Conservation (phyloP, 2,329 filamentous ascomycete genomes). For the Clarireedia hainanense region DNA sequence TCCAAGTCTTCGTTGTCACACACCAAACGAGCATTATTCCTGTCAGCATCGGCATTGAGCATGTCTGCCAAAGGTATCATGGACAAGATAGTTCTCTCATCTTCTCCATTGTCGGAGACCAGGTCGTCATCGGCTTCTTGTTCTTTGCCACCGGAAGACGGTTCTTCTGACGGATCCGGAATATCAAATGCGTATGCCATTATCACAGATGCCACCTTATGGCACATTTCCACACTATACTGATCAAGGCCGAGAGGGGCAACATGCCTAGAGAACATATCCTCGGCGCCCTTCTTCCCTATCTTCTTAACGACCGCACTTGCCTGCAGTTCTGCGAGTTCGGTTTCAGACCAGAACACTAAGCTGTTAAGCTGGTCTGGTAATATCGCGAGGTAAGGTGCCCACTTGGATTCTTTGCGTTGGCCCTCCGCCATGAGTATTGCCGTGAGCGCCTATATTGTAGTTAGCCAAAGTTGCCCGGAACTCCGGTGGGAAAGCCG, state of each 20-base stretch:
- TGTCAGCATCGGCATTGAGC: constrained; percentile 60
- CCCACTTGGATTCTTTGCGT: constrained; percentile 28
- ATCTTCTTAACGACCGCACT: constrained; percentile 59
- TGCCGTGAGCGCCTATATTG: constrained; percentile 6
- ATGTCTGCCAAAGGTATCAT: constrained; percentile 67
- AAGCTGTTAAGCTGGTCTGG: constrained; percentile 56
- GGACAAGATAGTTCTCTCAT: constrained; percentile 43
- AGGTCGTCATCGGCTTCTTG: constrained; percentile 41
- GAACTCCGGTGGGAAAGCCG: constrained; percentile 9
- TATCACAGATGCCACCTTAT: constrained; percentile 59
- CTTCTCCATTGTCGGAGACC: constrained; percentile 38
- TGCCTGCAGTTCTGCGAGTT: constrained; percentile 54
- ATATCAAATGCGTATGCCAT: constrained; percentile 71
- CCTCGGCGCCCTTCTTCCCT: constrained; percentile 51
- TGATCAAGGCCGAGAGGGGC: constrained; percentile 42
- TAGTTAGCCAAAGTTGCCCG: background rate
- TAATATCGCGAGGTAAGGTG: constrained; percentile 54
- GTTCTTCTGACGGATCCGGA: constrained; percentile 19
- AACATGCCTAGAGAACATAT: constrained; percentile 45
- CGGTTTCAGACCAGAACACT: constrained; percentile 59
- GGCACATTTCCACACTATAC: constrained; percentile 40
- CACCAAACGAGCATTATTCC: constrained; percentile 48
- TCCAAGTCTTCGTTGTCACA: constrained; percentile 37
- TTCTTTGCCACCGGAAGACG: constrained; percentile 37
- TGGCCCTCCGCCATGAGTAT: constrained; percentile 22